phyloP scores from a whole-genome alignment of 768 basidiomycete genomes.

The Leccinum broughii region DNA sequence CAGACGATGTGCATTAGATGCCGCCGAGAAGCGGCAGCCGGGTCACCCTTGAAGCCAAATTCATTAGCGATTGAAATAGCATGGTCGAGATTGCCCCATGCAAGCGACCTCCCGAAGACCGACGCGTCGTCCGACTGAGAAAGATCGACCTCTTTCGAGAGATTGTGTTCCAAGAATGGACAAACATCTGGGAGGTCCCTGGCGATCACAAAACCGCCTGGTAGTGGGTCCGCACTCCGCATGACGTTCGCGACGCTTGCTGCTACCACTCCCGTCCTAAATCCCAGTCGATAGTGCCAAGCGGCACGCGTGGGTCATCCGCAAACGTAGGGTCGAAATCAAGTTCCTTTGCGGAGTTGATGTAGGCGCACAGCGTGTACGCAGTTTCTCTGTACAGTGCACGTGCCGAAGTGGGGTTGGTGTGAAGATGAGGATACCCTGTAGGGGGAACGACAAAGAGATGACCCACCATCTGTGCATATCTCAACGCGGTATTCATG shows the following conservation, averaged over 20 bases:
- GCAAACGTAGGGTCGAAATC: constrained; percentile 60
- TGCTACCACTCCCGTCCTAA: constrained; percentile 70
- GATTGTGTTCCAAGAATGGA: constrained; percentile 44
- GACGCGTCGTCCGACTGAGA: neutral
- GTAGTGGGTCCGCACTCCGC: neutral
- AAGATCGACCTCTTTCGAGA: constrained; percentile 24
- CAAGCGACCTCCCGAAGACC: constrained; percentile 53
- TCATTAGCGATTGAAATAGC: constrained; percentile 41
- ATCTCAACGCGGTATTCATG: constrained; percentile 75
- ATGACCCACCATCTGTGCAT: constrained; percentile 68
- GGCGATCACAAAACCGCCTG: constrained; percentile 40
- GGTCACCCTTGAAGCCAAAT: constrained; percentile 23
- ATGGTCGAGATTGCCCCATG: constrained; percentile 66
- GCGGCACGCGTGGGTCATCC: constrained; percentile 11
- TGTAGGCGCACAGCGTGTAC: constrained; percentile 57
- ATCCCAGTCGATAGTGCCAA: constrained; percentile 73
- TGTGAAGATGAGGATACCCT: constrained; percentile 15
- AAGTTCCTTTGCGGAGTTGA: constrained; percentile 37
- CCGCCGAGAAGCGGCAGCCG: neutral
- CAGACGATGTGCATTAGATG: constrained; percentile 69
- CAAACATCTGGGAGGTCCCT: constrained; percentile 83
- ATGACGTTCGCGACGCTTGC: constrained; percentile 49
- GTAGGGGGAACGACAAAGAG: too few relatives aligned
- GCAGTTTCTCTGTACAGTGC: constrained; percentile 66
- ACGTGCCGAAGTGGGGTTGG: constrained; percentile 2